Evolutionary conservation across 306 rosid genomes (phyloP), one percentile per base, ranked within the genome.

Genomic region (Mimosa pudica): DNA sequence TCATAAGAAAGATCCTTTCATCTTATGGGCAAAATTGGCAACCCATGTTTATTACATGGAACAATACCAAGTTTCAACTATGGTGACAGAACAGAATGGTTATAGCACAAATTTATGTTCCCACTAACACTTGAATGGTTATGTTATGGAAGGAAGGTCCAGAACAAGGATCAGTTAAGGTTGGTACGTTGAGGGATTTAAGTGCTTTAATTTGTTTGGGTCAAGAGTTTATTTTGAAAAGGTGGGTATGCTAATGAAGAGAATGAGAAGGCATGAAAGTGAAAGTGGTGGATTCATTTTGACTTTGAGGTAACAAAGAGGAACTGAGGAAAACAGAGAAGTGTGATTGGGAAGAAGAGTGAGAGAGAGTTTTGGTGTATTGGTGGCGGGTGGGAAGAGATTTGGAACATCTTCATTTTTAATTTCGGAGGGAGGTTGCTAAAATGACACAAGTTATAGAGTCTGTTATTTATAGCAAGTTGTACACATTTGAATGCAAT

Each of bases 121-220:
- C 89, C 91, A 81, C 84, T 83, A 1, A 92, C 85, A 78, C 86
- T 24, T 24, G 30, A 24, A 24, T 24, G n/a, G 95, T 89, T 81
- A 87, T 74, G 57, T 88, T 93, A 83, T 88, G 86, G 42, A 30
- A 62, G 41, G 68, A 62, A 11, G 68, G 68, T 62, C 32, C 42
- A 49, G 86, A 71, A 54, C 97, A 94, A 5, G 98, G 97, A 79
- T 89, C 85, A 24, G 70, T 87, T 8, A 91, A 51, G 10, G 89
- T 94, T 6, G 97, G 97, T 67, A 94, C 86, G 91, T 87, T 76
- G 78, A 94, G 93, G 61, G 98, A 94, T 73, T 91, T 84, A 0
- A 94, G 90, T 20, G 98, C 95, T 35, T 78, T 84, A 0, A 87
- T 82, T 42, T 94, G 97, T n/a, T 89, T 7, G 97, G 97, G 38